These are phyloP conservation scores for Cystobasidium tubakii DNA, from an alignment of 768 basidiomycete genomes.

Conservation along the genomic window DNA sequence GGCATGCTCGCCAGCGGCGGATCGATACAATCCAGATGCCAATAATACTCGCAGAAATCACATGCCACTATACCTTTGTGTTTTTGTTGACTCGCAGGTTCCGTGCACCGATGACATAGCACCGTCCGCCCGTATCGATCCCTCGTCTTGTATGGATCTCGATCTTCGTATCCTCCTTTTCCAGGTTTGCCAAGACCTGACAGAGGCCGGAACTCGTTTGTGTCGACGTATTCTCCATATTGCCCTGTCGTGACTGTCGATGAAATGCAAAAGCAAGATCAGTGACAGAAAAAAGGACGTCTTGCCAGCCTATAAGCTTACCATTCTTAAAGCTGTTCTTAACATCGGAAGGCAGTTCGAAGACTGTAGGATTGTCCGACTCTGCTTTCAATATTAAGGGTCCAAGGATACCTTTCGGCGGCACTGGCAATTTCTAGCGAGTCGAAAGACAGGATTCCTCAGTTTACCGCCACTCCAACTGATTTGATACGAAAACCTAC, in stretches of 20 bases:
- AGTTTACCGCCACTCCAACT: slow-evolving; percentile 14
- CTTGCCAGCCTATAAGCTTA: slow-evolving; percentile 27
- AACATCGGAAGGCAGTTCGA: slow-evolving; percentile 41
- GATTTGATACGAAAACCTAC: slow-evolving; percentile 30
- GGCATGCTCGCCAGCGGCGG: slow-evolving; percentile 84
- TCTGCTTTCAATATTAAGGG: slow-evolving; percentile 41
- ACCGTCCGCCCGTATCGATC: slow-evolving; percentile 76
- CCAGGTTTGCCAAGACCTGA: slow-evolving; percentile 31
- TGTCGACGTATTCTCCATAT: slow-evolving; percentile 75
- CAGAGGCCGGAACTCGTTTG: slow-evolving; percentile 41
- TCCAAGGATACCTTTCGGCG: slow-evolving; percentile 36
- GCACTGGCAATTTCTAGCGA: slow-evolving; percentile 40
- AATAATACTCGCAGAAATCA: slow-evolving; percentile 88
- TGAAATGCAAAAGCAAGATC: background rate
- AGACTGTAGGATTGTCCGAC: slow-evolving; percentile 43
- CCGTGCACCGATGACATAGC: slow-evolving; percentile 85
- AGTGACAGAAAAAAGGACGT: background rate
- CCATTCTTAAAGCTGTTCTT: slow-evolving; percentile 43
- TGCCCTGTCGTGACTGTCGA: slow-evolving; percentile 66
- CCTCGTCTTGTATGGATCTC: slow-evolving; percentile 77
- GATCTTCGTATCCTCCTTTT: slow-evolving; percentile 80
- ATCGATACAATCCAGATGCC: slow-evolving; percentile 93
- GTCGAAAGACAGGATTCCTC: too few relatives aligned
- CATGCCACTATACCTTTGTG: slow-evolving; percentile 68
- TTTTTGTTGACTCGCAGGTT: slow-evolving; percentile 61